Percentiles rank a stretch among this genome's conserved stretches.
These are phyloP conservation scores for Candida stauntonica DNA, from an alignment of 805 yeast genomes.

Conservation along the genomic window DNA sequence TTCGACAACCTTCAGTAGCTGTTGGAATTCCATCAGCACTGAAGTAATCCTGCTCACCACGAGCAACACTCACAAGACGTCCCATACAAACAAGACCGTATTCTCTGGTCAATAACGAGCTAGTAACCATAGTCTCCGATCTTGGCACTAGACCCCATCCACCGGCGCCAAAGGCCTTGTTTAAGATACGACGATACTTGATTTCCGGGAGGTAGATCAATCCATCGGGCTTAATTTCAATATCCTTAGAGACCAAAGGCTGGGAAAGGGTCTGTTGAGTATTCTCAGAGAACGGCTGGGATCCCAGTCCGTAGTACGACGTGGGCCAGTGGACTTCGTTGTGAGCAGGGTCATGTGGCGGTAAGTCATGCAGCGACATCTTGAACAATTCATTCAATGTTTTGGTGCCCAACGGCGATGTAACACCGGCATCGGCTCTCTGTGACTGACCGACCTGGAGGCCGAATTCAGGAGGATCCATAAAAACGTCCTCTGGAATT, in stretches of 20 bases:
- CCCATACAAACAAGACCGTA: slow-evolving; percentile 87
- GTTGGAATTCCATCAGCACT: slow-evolving; percentile 85
- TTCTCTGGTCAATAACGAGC: slow-evolving; percentile 77
- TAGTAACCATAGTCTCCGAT: slow-evolving; percentile 74
- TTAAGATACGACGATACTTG: slow-evolving; percentile 85
- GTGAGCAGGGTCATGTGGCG: slow-evolving; percentile 12
- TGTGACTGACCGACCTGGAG: slow-evolving; percentile 23
- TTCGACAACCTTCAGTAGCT: slow-evolving; percentile 95
- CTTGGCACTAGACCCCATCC: slow-evolving; percentile 98
- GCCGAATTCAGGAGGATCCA: slow-evolving; percentile 24
- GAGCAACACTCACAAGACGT: slow-evolving; percentile 80
- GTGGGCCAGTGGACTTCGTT: slow-evolving; percentile 67
- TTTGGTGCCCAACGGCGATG: slow-evolving; percentile 15
- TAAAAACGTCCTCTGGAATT: slow-evolving; percentile 9
- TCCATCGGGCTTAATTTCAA: slow-evolving; percentile 96
- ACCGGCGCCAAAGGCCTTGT: slow-evolving; percentile 95
- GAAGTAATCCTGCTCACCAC: slow-evolving; percentile 95
- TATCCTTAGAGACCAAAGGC: slow-evolving; percentile 62
- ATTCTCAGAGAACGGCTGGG: slow-evolving; percentile 63
- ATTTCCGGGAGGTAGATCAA: slow-evolving; percentile 89
- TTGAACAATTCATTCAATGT: slow-evolving; percentile 18
- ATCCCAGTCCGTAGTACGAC: slow-evolving; percentile 83
- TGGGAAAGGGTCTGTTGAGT: slow-evolving; percentile 57
- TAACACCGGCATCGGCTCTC: slow-evolving; percentile 1
- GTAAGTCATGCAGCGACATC: slow-evolving; percentile 21